These are phyloP conservation scores for Tausonia pullulans DNA, from an alignment of 1,284 basidiomycete genomes.

Conservation along the genomic window DNA sequence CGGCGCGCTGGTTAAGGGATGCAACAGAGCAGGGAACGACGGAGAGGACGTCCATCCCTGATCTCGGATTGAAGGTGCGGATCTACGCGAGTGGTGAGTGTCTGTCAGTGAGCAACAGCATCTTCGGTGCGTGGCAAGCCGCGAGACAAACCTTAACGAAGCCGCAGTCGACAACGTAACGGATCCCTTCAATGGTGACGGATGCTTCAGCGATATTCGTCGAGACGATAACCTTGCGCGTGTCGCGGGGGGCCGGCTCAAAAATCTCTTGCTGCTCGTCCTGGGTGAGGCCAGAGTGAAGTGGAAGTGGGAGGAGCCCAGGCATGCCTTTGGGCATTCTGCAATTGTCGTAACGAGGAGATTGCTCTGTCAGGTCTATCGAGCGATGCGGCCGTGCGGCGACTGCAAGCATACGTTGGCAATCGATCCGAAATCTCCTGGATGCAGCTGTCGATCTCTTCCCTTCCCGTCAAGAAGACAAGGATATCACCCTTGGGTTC, in stretches of 20 bases:
- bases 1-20: constrained; percentile 76
- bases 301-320: constrained; percentile 56
- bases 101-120: neutral
- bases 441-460: constrained; percentile 84
- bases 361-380: constrained; percentile 16
- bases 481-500: constrained; percentile 71
- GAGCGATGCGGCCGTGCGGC: constrained; percentile 19
- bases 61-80: constrained; percentile 69
- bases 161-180: constrained; percentile 89
- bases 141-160: constrained; percentile 67
- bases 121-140: no score
- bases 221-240: constrained; percentile 79
- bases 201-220: constrained; percentile 98
- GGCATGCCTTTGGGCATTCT: constrained; percentile 56
- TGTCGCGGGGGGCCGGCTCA: constrained; percentile 55
- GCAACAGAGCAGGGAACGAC: constrained; percentile 70
- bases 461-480: constrained; percentile 89
- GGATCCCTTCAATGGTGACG: constrained; percentile 90
- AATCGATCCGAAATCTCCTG: constrained; percentile 69
- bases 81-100: constrained; percentile 41
- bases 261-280: constrained; percentile 82
- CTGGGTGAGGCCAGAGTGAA: constrained; percentile 77
- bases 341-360: neutral
- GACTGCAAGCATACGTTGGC: constrained; percentile 46
- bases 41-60: constrained; percentile 66